phyloP scores from a whole-genome alignment of 139 green algal species.

The Chlamydomonas incerta region DNA sequence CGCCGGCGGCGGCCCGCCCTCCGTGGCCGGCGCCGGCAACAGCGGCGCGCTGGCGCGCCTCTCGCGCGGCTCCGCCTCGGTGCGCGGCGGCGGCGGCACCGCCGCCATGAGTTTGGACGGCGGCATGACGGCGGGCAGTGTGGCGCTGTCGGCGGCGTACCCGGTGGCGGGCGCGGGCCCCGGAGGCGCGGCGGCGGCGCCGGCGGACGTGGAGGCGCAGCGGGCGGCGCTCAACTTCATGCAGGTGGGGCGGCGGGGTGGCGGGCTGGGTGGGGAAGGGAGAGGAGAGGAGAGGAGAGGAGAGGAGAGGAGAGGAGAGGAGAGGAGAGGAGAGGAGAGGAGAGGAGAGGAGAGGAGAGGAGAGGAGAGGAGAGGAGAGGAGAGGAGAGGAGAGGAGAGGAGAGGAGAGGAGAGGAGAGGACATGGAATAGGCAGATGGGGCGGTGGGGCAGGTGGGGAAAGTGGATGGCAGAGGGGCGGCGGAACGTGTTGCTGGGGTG shows the following conservation, averaged over 20 bases:
- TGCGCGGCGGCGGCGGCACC: not conserved
- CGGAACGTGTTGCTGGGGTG: too few species aligned
- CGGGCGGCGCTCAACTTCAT: constrained; percentile 42
- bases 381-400: too few species aligned
- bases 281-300: too few species aligned
- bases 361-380: too few species aligned
- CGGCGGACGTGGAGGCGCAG: constrained; percentile 10
- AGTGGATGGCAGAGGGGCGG: too few species aligned
- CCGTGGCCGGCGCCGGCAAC: not conserved
- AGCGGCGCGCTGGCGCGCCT: not conserved
- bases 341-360: too few species aligned
- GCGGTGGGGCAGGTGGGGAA: too few species aligned
- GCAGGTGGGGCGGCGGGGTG: constrained; percentile 23
- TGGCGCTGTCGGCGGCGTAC: not conserved
- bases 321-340: not conserved
- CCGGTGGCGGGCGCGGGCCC: not conserved
- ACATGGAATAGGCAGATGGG: too few species aligned
- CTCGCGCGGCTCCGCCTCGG: constrained; percentile 8
- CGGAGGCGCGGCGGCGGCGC: not conserved
- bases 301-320: too few species aligned
- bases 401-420: too few species aligned
- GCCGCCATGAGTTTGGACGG: not conserved
- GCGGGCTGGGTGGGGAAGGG: not conserved
- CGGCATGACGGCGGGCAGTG: not conserved
- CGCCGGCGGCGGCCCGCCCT: not conserved